Evolutionary conservation across 2,329 filamentous ascomycete species (phyloP).

Genomic region (Ophiostoma angusticollis): DNA sequence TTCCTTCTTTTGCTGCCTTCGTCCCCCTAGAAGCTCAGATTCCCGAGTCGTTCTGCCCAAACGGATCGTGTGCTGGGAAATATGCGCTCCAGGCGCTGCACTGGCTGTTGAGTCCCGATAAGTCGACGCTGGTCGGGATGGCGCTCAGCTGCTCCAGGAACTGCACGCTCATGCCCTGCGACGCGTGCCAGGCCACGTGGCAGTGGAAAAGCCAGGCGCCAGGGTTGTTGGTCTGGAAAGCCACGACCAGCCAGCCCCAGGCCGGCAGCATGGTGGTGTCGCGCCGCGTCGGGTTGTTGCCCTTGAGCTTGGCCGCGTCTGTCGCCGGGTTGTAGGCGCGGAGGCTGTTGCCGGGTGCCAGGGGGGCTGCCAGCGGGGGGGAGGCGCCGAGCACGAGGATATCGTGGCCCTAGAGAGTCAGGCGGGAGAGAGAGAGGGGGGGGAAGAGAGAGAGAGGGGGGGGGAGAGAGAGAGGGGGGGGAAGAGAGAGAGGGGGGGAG

Average conservation of each 20-base stretch:
- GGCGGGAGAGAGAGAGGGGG: neutral
- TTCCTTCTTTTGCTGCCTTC: too few relatives aligned
- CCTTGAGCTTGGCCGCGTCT: slow-evolving; percentile 21
- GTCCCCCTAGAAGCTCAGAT: too few relatives aligned
- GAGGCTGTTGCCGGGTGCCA: slow-evolving; percentile 8
- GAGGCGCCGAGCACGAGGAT: slow-evolving; percentile 22
- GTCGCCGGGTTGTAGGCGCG: slow-evolving; percentile 17
- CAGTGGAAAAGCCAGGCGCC: slow-evolving; percentile 37
- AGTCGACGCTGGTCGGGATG: slow-evolving; percentile 8
- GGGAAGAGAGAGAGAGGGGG: neutral
- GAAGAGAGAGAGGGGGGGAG: slow-evolving; percentile 21
- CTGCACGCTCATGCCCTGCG: slow-evolving; percentile 36
- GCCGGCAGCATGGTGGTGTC: slow-evolving; percentile 33
- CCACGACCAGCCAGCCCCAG: slow-evolving; percentile 33
- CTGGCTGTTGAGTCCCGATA: slow-evolving; percentile 3
- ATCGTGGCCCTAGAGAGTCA: slow-evolving; percentile 21
- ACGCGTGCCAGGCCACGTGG: slow-evolving; percentile 38
- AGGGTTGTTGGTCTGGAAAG: slow-evolving; percentile 37
- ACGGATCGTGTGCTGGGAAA: slow-evolving; percentile 11
- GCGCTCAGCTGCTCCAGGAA: slow-evolving; percentile 28
- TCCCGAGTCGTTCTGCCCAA: slow-evolving; percentile 11
- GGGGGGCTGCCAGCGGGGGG: slow-evolving; percentile 10
- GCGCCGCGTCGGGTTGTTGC: slow-evolving; percentile 32
- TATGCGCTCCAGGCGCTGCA: slow-evolving; percentile 12
- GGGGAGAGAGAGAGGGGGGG: slow-evolving; percentile 8